Evolutionary conservation across 208 protist genomes (phyloP).

Genomic region (Crithidia brevicula): DNA sequence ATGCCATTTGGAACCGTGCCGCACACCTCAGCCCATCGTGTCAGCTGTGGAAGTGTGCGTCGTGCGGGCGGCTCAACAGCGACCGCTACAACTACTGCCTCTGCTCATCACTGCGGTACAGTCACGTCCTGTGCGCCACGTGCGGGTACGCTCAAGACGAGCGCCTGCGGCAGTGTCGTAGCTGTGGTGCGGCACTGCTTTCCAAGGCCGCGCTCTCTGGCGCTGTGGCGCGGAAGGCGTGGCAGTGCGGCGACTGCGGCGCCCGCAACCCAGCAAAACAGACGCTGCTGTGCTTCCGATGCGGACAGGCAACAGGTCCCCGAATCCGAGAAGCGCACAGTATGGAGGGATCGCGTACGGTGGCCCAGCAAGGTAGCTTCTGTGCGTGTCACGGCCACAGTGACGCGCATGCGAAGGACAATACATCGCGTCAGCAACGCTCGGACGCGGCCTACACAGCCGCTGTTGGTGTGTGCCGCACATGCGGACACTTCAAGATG

Average conservation of each 20-base stretch:
- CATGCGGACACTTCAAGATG: constrained; percentile 58
- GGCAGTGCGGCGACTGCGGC: constrained; percentile 62
- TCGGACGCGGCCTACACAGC: constrained; percentile 20
- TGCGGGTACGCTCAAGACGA: constrained; percentile 86
- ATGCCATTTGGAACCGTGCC: constrained; percentile 47
- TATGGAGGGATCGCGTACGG: background rate
- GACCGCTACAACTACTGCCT: constrained; percentile 91
- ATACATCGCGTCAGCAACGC: background rate
- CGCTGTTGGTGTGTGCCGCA: constrained; percentile 50
- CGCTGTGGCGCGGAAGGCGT: constrained; percentile 64
- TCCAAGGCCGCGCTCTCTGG: constrained; percentile 11
- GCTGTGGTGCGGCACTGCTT: constrained; percentile 54
- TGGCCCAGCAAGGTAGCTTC: constrained; percentile 9
- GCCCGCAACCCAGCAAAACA: constrained; percentile 77
- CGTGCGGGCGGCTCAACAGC: constrained; percentile 84
- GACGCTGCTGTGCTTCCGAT: constrained; percentile 69
- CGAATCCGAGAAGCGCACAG: constrained; percentile 8
- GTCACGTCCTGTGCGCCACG: constrained; percentile 61
- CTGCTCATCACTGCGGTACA: constrained; percentile 82
- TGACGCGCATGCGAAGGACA: background rate
- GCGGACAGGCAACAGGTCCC: constrained; percentile 54
- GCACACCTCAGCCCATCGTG: constrained; percentile 49
- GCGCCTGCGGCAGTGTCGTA: constrained; percentile 58
- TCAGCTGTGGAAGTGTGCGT: constrained; percentile 80
- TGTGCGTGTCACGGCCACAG: constrained; percentile 1